Conservation (phyloP, 805 yeast genomes). For the Candida alai region DNA sequence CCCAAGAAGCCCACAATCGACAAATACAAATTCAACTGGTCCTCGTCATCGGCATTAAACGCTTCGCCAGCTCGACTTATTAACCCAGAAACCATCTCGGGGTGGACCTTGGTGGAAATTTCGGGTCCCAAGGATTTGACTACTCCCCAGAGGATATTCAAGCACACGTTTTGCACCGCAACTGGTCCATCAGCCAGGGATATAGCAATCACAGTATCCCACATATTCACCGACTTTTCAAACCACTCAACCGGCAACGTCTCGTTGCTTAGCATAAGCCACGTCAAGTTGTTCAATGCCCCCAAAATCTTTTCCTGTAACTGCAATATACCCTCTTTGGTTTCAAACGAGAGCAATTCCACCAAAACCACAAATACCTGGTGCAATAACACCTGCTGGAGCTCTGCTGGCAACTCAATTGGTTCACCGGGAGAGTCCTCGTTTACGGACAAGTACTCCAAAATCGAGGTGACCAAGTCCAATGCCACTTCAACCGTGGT, state of each 20-base stretch:
- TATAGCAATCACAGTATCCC: slow-evolving; percentile 22
- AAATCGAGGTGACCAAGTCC: slow-evolving; percentile 72
- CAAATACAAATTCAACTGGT: slow-evolving; percentile 36
- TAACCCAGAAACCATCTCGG: slow-evolving; percentile 23
- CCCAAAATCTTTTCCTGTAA: slow-evolving; percentile 55
- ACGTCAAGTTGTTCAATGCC: slow-evolving; percentile 67
- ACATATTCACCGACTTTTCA: slow-evolving; percentile 20
- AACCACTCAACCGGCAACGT: slow-evolving; percentile 39
- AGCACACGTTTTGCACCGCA: slow-evolving; percentile 26
- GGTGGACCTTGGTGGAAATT: slow-evolving; percentile 20
- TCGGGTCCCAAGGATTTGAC: slow-evolving; percentile 34
- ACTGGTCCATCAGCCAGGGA: slow-evolving; percentile 15
- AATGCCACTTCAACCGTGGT: slow-evolving; percentile 67
- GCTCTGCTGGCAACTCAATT: slow-evolving; percentile 16
- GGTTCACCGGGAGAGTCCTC: slow-evolving; percentile 20
- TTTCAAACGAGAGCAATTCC: slow-evolving; percentile 36
- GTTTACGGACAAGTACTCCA: slow-evolving; percentile 50
- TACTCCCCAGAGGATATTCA: slow-evolving; percentile 37
- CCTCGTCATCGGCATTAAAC: not conserved
- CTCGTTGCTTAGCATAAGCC: slow-evolving; percentile 45
- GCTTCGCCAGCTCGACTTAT: slow-evolving; percentile 13
- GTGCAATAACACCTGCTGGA: slow-evolving; percentile 18
- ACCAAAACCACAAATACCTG: slow-evolving; percentile 28
- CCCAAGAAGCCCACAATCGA: slow-evolving; percentile 53
- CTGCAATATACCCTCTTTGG: slow-evolving; percentile 21